Evolutionary conservation across 768 basidiomycete species (phyloP).

Genomic region (Arthromyces matolae): DNA sequence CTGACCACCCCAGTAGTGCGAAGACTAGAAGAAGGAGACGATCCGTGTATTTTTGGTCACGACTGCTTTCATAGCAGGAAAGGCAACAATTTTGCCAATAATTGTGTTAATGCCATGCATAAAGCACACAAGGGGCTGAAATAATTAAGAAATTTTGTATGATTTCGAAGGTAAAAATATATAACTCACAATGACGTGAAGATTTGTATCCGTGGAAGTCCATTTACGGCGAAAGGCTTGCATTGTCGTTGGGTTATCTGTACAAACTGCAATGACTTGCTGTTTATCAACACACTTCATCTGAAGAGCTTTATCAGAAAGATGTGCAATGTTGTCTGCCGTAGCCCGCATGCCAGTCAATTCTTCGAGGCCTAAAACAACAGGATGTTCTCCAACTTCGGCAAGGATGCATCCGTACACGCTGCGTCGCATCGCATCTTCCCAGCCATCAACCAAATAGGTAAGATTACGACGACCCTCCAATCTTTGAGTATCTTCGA

Average conservation of each 20-base stretch:
- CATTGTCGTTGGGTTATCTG: slow-evolving; percentile 32
- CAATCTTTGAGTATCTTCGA: neutral
- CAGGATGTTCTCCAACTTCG: slow-evolving; percentile 3
- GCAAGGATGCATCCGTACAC: slow-evolving; percentile 4
- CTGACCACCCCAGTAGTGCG: too few species aligned
- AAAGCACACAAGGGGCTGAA: slow-evolving; percentile 27
- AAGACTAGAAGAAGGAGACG: slow-evolving; percentile 29
- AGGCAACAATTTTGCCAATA: slow-evolving; percentile 25
- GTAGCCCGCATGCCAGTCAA: slow-evolving; percentile 1
- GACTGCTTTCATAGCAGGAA: slow-evolving; percentile 19
- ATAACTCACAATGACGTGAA: slow-evolving; percentile 22
- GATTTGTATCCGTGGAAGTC: slow-evolving; percentile 16
- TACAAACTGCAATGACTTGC: slow-evolving; percentile 24
- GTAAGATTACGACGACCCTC: neutral
- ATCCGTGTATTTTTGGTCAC: slow-evolving; percentile 19
- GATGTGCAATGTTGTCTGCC: slow-evolving; percentile 20
- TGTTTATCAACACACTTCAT: slow-evolving; percentile 10
- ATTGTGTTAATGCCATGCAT: slow-evolving; percentile 28
- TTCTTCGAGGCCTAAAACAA: neutral
- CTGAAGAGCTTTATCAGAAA: slow-evolving; percentile 10
- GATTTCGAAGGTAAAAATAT: neutral
- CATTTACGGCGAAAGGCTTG: slow-evolving; percentile 16
- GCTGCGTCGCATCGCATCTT: too few species aligned
- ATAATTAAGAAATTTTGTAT: too few species aligned
- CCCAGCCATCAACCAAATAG: slow-evolving; percentile 6